Evolutionary conservation across 1,284 basidiomycete species (phyloP).

Genomic region (Coniferiporia sulphurascens): DNA sequence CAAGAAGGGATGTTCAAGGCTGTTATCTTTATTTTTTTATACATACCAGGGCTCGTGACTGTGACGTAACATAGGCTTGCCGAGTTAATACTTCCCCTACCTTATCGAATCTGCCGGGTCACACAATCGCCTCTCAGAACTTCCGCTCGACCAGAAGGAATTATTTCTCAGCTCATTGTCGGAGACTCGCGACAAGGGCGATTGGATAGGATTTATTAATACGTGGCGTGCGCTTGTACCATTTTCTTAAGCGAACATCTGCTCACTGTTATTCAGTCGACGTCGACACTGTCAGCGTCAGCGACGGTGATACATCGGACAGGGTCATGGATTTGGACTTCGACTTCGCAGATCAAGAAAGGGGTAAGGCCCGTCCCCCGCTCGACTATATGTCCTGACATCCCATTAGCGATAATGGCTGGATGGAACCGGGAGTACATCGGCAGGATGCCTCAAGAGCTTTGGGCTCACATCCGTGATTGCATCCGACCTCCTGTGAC

Average conservation of each 20-base stretch:
- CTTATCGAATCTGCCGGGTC: too few species aligned
- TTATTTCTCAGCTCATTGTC: too few species aligned
- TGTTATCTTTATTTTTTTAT: too few species aligned
- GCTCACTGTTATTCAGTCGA: not conserved
- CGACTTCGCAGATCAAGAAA: not conserved
- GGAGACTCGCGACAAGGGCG: not conserved
- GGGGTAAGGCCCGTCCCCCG: not conserved
- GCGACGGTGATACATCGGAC: not conserved
- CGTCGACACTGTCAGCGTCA: not conserved
- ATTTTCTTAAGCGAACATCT: not conserved
- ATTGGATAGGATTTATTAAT: not conserved
- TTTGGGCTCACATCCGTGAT: not conserved
- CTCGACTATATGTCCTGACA: not conserved
- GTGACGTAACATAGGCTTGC: too few species aligned
- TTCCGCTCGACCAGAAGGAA: too few species aligned
- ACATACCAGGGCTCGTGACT: too few species aligned
- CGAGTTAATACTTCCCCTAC: too few species aligned
- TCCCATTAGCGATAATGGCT: not conserved
- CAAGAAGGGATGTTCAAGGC: too few species aligned
- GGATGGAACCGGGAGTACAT: not conserved
- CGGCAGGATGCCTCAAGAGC: not conserved
- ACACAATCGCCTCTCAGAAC: too few species aligned
- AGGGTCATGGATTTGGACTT: not conserved
- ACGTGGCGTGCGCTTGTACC: not conserved
- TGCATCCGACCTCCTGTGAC: not conserved